Evolutionary conservation across 495 filamentous ascomycete genomes (phyloP).

Genomic region (Staphylotrichum tortipilum): DNA sequence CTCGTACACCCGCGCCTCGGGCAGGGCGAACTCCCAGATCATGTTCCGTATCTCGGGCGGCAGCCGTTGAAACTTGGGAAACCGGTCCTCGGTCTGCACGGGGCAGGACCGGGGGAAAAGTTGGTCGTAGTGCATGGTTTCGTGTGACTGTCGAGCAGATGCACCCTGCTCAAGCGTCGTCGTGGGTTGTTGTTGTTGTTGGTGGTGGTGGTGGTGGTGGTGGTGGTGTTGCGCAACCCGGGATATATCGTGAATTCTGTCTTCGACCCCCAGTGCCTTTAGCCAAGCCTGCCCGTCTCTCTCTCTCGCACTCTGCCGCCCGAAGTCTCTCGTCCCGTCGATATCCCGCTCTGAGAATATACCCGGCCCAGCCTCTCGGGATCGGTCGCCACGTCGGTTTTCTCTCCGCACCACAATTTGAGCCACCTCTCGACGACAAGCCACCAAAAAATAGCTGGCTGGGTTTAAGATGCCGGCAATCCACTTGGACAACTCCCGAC

Average conservation of each 20-base stretch:
- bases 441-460: conserved; percentile 23
- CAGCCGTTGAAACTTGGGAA: conserved; percentile 23
- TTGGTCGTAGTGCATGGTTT: conserved; percentile 18
- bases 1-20: conserved; percentile 40
- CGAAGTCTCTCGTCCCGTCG: too few relatives aligned
- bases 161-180: not conserved
- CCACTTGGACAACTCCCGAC: conserved; percentile 7
- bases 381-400: conserved; percentile 23
- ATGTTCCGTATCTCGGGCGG: conserved; percentile 33
- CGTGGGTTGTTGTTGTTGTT: too few relatives aligned
- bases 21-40: conserved; percentile 39
- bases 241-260: not conserved
- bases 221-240: not conserved
- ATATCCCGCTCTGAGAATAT: conserved; percentile 16
- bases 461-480: conserved; percentile 13
- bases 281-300: conserved; percentile 7
- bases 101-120: conserved; percentile 17
- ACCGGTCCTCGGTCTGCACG: conserved; percentile 19
- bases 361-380: conserved; percentile 24
- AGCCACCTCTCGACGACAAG: conserved; percentile 22
- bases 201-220: too few relatives aligned
- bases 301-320: too few relatives aligned
- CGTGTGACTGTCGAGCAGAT: conserved; percentile 1
- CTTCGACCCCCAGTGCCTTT: not conserved
- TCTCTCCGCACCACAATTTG: conserved; percentile 13